Evolutionary conservation across 2,329 filamentous ascomycete genomes (phyloP).

Genomic region (Colletotrichum salicis): DNA sequence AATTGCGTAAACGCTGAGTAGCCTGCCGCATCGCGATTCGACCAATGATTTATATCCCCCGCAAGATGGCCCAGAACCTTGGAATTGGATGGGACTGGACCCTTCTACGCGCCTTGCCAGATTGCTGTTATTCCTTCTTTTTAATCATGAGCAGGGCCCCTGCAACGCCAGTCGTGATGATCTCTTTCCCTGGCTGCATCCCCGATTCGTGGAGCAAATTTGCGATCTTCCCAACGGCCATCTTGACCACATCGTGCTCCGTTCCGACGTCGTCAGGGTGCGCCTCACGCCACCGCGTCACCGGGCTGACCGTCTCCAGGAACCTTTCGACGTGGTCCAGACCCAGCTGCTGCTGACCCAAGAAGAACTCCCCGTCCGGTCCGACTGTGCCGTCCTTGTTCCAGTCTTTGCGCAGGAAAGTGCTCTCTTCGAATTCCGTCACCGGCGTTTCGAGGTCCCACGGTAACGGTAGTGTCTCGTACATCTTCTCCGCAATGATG

Average conservation of each 20-base stretch:
- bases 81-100: not conserved
- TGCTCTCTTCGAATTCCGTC: conserved; percentile 49
- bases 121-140: conserved; percentile 36
- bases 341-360: conserved; percentile 35
- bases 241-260: conserved; percentile 50
- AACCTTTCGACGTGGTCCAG: conserved; percentile 50
- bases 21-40: not conserved
- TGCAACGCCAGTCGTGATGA: conserved; percentile 38
- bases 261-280: conserved; percentile 53
- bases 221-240: conserved; percentile 43
- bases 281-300: conserved; percentile 57
- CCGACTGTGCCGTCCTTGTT: conserved; percentile 40
- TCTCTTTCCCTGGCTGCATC: conserved; percentile 47
- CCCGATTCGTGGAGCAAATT: conserved; percentile 45
- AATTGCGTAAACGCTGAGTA: no score
- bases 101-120: not conserved
- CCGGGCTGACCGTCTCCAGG: conserved; percentile 50
- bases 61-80: not conserved
- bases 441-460: conserved; percentile 54
- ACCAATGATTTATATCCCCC: not conserved
- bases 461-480: conserved; percentile 57
- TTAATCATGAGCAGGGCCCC: conserved; percentile 46
- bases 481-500: conserved; percentile 50
- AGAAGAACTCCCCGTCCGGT: conserved; percentile 43
- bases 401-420: conserved; percentile 57